Evolutionary conservation across 164 flowering plant species (phyloP).

Genomic region (Warburgia ugandensis): DNA sequence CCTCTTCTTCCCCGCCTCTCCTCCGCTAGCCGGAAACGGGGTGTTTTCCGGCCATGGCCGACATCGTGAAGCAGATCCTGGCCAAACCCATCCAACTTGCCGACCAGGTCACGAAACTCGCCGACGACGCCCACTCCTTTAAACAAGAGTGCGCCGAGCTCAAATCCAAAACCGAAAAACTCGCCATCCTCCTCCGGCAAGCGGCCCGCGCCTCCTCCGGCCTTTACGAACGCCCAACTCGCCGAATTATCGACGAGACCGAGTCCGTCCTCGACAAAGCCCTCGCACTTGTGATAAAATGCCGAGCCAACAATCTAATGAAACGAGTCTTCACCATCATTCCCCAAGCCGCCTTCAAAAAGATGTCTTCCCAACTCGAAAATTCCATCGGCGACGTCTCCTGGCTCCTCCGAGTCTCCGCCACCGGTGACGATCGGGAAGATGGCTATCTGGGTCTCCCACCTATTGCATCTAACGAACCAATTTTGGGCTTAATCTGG

Average conservation of each 20-base stretch:
- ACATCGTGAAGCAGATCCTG: slow-evolving; percentile 56
- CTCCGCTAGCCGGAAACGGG: no score
- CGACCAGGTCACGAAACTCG: slow-evolving; percentile 54
- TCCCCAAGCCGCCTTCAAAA: slow-evolving; percentile 63
- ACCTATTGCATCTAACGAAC: slow-evolving; percentile 86
- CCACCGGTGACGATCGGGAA: slow-evolving; percentile 41
- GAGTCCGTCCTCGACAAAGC: slow-evolving; percentile 76
- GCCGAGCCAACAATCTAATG: slow-evolving; percentile 49
- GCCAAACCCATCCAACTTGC: slow-evolving; percentile 65
- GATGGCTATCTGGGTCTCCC: slow-evolving; percentile 77
- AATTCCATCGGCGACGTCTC: slow-evolving; percentile 80
- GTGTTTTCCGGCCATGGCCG: slow-evolving; percentile 58
- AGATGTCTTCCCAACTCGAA: slow-evolving; percentile 55
- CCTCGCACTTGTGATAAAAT: slow-evolving; percentile 49
- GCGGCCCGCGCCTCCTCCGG: slow-evolving; percentile 68
- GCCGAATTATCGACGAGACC: slow-evolving; percentile 77
- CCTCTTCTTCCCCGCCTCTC: neutral
- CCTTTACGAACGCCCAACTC: slow-evolving; percentile 80
- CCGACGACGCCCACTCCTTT: slow-evolving; percentile 48
- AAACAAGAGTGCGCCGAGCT: slow-evolving; percentile 58
- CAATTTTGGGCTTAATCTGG: slow-evolving; percentile 83
- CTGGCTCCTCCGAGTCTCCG: slow-evolving; percentile 81
- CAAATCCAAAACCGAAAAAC: slow-evolving; percentile 60
- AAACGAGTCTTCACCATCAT: slow-evolving; percentile 74
- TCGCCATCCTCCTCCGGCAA: slow-evolving; percentile 63